Conservation (phyloP, 1,139 yeast species). For the Suhomyces guaymorum region DNA sequence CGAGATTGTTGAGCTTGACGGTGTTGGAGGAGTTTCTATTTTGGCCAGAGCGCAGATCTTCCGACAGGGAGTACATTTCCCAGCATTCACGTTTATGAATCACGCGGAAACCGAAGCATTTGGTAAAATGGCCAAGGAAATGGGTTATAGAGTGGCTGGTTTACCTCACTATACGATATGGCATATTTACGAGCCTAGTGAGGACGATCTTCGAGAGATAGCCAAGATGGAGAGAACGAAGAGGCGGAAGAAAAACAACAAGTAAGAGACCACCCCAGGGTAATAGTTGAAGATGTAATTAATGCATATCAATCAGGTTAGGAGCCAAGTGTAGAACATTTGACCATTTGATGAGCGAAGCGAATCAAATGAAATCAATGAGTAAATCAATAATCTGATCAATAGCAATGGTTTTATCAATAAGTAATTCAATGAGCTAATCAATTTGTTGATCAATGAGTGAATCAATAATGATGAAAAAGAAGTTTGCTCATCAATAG, state of each 20-base stretch:
- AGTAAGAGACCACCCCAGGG: too few relatives aligned
- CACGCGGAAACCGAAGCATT: conserved; percentile 94
- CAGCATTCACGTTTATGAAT: conserved; percentile 83
- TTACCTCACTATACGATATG: conserved; percentile 87
- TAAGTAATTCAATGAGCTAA: too few relatives aligned
- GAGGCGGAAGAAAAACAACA: conserved; percentile 40
- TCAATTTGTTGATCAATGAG: too few relatives aligned
- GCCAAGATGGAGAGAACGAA: conserved; percentile 70
- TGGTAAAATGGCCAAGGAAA: conserved; percentile 79
- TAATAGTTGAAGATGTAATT: conserved; percentile 8
- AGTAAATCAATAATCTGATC: too few relatives aligned
- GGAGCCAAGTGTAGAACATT: too few relatives aligned
- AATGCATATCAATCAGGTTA: too few relatives aligned
- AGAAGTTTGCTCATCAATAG: too few relatives aligned
- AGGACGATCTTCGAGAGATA: conserved; percentile 79
- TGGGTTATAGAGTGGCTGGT: conserved; percentile 83
- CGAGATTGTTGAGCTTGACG: conserved; percentile 74
- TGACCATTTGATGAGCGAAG: too few relatives aligned
- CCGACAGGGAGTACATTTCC: conserved; percentile 81
- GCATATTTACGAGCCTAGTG: conserved; percentile 90
- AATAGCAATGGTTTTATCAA: too few relatives aligned
- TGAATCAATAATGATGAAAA: too few relatives aligned
- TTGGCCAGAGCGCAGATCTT: conserved; percentile 81
- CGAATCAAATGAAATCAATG: too few relatives aligned
- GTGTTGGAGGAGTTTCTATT: conserved; percentile 89